Evolutionary conservation across 1,139 yeast species (phyloP), one percentile per base, ranked within the genome.

Genomic region (Arxiozyma telluris): DNA sequence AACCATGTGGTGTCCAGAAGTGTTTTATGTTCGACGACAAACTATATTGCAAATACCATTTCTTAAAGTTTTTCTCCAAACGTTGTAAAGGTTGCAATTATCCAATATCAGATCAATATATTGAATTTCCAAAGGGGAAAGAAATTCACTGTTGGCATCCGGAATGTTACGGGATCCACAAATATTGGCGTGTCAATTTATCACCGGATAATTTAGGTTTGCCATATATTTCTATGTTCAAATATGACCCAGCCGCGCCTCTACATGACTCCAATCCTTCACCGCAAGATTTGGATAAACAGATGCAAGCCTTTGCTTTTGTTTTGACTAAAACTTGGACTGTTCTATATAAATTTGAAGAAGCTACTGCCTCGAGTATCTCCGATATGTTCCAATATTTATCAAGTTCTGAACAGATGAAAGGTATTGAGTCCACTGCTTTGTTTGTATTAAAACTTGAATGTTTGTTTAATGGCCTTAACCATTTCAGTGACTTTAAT

Each of bases 101-200:
- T 41, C 88, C 97, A 1, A 93, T 93, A 54, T 81, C 94, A 41
- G 91, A 91, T 64, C 98, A 93, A 67, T 93, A 90, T 71, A 96
- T 91, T 42, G 97, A 93, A 69, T 81, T 93, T 50, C 88, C 83
- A 59, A 78, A 96, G 61, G 96, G 96, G 50, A 97, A 97, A n/a
- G 79, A 87, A 61, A 86, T 87, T 59, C 96, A 91, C 68, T 96
- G 90, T 66, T 94, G 98, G 98, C 99, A 94, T 69, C 98, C 98
- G 2, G 98, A 94, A 69, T 94, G 98, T 73, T 94, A 90, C 67
- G 94, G 94, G 91, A 95, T 93, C 50, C 91, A 87, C 73, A 91
- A 91, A 68, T 91, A 90, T 65, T 94, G 98, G 98, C 91, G 89
- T 65, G 96, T 91, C 27, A 80, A 84, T 56, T 75, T 90, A n/a